A percentile compares a stretch with the other conserved stretches of the same genome.
Evolutionary conservation across 164 flowering plant species (phyloP).

Genomic region (Cinnamomum micranthum): DNA sequence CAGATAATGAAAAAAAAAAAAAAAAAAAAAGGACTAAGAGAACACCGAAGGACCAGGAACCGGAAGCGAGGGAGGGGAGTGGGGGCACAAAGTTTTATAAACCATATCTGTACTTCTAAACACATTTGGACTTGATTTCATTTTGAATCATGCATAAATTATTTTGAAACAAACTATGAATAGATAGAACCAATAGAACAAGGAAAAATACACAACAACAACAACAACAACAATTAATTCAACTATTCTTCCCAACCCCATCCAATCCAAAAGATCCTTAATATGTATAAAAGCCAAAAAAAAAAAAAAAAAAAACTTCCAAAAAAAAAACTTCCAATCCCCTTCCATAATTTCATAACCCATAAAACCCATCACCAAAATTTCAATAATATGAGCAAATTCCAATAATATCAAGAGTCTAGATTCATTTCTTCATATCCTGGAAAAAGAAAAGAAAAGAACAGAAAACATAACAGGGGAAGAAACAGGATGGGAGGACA

Average conservation of each 20-base stretch:
- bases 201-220: no score
- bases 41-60: neutral
- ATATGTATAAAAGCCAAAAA: neutral
- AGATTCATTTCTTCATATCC: no score
- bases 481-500: constrained; percentile 3
- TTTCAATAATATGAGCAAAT: neutral
- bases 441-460: neutral
- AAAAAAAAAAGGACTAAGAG: no score
- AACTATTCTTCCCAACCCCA: no score
- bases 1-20: neutral
- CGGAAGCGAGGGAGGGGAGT: no score
- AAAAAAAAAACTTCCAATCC: neutral
- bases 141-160: no score
- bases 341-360: neutral
- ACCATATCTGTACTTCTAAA: no score
- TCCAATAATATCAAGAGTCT: neutral
- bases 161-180: no score
- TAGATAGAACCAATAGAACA: no score
- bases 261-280: no score
- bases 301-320: neutral
- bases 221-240: no score
- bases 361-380: neutral
- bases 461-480: constrained; percentile 1
- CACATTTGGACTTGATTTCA: no score
- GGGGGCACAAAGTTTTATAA: neutral